These are phyloP conservation scores for Brettanomyces bruxellensis DNA, from an alignment of 805 yeast species.

Conservation along the genomic window DNA sequence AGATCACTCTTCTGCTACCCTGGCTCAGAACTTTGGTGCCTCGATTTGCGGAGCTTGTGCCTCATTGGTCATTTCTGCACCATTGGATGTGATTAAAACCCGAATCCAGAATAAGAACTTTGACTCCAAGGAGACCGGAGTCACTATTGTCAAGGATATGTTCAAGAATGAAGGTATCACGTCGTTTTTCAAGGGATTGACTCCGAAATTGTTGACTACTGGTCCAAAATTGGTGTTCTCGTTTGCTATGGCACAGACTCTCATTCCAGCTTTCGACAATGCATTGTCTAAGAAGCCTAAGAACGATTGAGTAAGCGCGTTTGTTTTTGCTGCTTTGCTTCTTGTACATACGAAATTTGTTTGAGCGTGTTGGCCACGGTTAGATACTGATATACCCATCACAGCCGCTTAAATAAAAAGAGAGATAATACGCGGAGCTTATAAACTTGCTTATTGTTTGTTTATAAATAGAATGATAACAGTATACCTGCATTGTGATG, in stretches of 20 bases:
- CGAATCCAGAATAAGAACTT: slow-evolving; percentile 96
- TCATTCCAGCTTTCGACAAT: slow-evolving; percentile 92
- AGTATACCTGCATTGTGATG: neutral
- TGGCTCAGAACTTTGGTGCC: slow-evolving; percentile 90
- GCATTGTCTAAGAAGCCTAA: slow-evolving; percentile 28
- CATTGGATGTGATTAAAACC: slow-evolving; percentile 95
- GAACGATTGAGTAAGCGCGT: neutral
- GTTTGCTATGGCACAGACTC: slow-evolving; percentile 94
- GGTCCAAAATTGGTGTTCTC: slow-evolving; percentile 98
- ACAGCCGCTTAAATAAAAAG: neutral
- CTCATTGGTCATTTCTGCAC: slow-evolving; percentile 93
- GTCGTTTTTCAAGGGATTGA: slow-evolving; percentile 92
- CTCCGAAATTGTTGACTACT: slow-evolving; percentile 93
- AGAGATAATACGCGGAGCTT: too few species aligned
- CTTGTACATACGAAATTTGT: slow-evolving; percentile 2
- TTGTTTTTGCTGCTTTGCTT: too few species aligned
- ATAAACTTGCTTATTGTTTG: neutral
- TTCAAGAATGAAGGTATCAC: slow-evolving; percentile 81
- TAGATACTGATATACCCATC: neutral
- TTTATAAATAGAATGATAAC: slow-evolving; percentile 1
- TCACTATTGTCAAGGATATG: slow-evolving; percentile 89
- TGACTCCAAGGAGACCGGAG: slow-evolving; percentile 91
- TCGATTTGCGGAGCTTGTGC: slow-evolving; percentile 96
- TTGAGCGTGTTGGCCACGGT: neutral
- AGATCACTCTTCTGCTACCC: slow-evolving; percentile 87